phyloP scores from a whole-genome alignment of 768 basidiomycete species.

The Tephrocybe sp. region DNA sequence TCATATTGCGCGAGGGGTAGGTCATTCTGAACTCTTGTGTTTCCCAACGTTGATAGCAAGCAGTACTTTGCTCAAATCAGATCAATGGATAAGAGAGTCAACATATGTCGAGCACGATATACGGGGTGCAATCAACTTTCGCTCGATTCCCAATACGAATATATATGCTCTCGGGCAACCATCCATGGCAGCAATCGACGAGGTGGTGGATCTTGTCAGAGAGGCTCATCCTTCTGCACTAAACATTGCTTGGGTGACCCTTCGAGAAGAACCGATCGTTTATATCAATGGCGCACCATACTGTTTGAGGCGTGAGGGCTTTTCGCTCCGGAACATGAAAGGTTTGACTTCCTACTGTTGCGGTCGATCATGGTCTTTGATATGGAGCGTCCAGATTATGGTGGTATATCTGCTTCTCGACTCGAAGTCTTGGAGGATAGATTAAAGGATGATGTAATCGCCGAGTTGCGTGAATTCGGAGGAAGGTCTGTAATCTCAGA shows the following conservation, averaged over 20 bases:
- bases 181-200: conserved; percentile 80
- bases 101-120: conserved; percentile 65
- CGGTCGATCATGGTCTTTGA: not conserved
- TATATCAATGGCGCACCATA: conserved; percentile 94
- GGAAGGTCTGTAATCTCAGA: conserved; percentile 56
- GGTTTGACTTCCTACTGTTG: conserved; percentile 35
- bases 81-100: conserved; percentile 84
- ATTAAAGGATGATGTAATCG: conserved; percentile 81
- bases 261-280: conserved; percentile 91
- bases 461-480: conserved; percentile 81
- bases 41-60: not conserved
- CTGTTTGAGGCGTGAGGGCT: conserved; percentile 82
- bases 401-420: conserved; percentile 89
- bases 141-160: conserved; percentile 74
- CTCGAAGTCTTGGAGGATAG: conserved; percentile 91
- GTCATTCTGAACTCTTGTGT: conserved; percentile 13
- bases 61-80: conserved; percentile 88
- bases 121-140: conserved; percentile 94
- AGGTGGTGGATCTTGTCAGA: conserved; percentile 69
- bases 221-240: conserved; percentile 56
- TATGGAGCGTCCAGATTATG: conserved; percentile 64
- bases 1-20: conserved; percentile 88
- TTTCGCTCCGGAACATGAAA: conserved; percentile 93
- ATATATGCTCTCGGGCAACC: conserved; percentile 96
- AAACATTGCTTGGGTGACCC: conserved; percentile 84